Evolutionary conservation across 352 stramenopile species (phyloP).

Genomic region (Globisporangium apiculatum): DNA sequence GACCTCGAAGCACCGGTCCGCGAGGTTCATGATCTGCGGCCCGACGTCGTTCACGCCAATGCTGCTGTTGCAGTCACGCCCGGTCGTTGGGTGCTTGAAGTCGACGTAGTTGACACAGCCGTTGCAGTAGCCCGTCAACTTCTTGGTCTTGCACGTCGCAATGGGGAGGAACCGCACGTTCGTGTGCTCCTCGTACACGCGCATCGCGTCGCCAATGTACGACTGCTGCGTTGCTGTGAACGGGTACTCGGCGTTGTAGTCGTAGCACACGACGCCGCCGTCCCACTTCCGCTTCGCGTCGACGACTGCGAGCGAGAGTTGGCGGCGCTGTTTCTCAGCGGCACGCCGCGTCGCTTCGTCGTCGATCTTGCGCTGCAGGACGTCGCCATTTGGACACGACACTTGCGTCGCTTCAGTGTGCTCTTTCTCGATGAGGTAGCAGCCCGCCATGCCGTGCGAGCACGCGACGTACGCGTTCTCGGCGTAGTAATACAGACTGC

Average conservation of each 20-base stretch:
- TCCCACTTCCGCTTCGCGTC: conserved; percentile 57
- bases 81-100: conserved; percentile 64
- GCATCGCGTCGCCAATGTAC: conserved; percentile 66
- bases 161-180: conserved; percentile 70
- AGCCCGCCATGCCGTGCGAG: conserved; percentile 46
- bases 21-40: conserved; percentile 63
- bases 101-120: conserved; percentile 67
- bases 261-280: conserved; percentile 67
- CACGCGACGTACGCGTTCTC: conserved; percentile 71
- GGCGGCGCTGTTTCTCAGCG: conserved; percentile 18
- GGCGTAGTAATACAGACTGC: conserved; percentile 62
- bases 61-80: conserved; percentile 72
- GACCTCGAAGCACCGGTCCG: conserved; percentile 69
- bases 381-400: conserved; percentile 35
- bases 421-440: conserved; percentile 55
- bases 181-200: conserved; percentile 49
- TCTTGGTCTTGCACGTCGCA: conserved; percentile 37
- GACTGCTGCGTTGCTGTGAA: conserved; percentile 47
- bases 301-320: conserved; percentile 59
- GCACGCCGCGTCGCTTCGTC: conserved; percentile 18
- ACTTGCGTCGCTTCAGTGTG: conserved; percentile 58
- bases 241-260: conserved; percentile 53
- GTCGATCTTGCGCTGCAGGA: conserved; percentile 23
- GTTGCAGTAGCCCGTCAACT: conserved; percentile 43
- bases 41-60: conserved; percentile 64